phyloP scores from a whole-genome alignment of 768 basidiomycete genomes.

The Podaxis sp. region DNA sequence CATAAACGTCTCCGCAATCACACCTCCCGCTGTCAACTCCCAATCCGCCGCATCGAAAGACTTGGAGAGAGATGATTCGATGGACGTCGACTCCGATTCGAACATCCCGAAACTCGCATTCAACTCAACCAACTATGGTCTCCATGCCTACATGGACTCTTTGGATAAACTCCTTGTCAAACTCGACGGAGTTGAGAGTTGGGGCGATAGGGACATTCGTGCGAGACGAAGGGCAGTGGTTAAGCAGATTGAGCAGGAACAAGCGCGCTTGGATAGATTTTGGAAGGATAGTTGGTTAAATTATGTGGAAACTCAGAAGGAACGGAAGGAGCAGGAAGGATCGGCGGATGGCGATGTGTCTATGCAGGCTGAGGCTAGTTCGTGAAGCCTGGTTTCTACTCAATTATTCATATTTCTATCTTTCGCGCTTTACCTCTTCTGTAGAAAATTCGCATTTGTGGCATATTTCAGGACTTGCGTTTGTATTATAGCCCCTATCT shows the following conservation, averaged over 20 bases:
- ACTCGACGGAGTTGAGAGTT: conserved; percentile 68
- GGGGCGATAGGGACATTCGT: conserved; percentile 54
- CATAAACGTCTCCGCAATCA: conserved; percentile 26
- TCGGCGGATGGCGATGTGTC: no score
- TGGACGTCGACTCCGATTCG: conserved; percentile 19
- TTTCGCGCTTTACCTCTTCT: no score
- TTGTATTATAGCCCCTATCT: no score
- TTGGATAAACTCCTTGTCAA: conserved; percentile 61
- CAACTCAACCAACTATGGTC: conserved; percentile 54
- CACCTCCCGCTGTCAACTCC: conserved; percentile 22
- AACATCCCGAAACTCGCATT: conserved; percentile 48
- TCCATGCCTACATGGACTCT: conserved; percentile 62
- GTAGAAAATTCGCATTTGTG: no score
- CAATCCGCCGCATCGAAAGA: conserved; percentile 13
- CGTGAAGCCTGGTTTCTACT: no score
- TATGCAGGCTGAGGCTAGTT: no score
- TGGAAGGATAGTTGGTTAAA: conserved; percentile 16
- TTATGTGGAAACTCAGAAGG: background rate
- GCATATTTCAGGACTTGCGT: no score
- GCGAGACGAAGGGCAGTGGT: conserved; percentile 50
- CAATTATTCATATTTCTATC: no score
- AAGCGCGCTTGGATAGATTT: conserved; percentile 46
- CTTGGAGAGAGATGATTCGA: conserved; percentile 18
- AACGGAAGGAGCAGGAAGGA: conserved; percentile 12
- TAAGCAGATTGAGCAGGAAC: conserved; percentile 57